Evolutionary conservation across 169 alveolate species (phyloP).

Genomic region (Plasmodium fragile): DNA sequence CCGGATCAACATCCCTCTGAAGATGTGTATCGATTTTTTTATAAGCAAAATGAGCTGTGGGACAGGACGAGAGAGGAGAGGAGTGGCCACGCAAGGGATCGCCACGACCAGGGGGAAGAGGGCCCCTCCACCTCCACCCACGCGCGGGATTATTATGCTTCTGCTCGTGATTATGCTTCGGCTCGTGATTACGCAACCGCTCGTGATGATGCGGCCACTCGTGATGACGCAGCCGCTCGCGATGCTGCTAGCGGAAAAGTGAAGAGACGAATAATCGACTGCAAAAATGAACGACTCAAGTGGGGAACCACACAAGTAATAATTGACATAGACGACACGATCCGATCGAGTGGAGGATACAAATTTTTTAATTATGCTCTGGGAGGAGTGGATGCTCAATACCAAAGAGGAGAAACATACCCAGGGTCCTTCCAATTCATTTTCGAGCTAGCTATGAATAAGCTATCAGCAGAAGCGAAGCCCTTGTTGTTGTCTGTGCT

Average conservation of each 20-base stretch:
- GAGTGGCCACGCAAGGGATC: background rate
- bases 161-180: background rate
- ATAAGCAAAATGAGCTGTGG: background rate
- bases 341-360: conserved; percentile 89
- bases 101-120: background rate
- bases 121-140: background rate
- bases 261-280: conserved; percentile 59
- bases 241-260: background rate
- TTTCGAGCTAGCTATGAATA: conserved; percentile 85
- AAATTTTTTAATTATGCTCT: conserved; percentile 85
- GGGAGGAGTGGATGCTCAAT: conserved; percentile 91
- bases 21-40: background rate
- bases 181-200: background rate
- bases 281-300: conserved; percentile 66
- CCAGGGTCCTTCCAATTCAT: conserved; percentile 88
- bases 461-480: conserved; percentile 79
- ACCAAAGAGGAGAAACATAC: conserved; percentile 84
- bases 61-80: conserved; percentile 29
- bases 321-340: conserved; percentile 89
- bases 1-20: background rate
- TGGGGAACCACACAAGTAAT: conserved; percentile 80
- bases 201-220: background rate
- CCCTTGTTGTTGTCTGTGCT: conserved; percentile 88
- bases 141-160: background rate
- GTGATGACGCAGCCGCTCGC: background rate